Base-by-base conservation (phyloP, 176 grass and related monocot genomes). In the Themeda triandra region DNA sequence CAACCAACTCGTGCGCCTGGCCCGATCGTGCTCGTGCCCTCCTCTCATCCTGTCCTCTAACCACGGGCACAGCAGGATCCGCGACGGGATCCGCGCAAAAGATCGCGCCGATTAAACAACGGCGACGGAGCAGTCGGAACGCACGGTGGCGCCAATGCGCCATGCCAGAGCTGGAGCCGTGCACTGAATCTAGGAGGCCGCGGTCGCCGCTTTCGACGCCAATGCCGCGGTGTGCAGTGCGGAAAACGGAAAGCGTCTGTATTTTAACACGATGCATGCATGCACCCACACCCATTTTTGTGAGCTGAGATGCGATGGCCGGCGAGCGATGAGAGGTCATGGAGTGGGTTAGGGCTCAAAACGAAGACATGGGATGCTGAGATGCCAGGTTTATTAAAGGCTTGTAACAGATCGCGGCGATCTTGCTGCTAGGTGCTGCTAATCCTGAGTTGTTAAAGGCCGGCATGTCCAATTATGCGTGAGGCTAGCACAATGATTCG, bases 111-210 rank as follows among this genome's bases (percentile, higher is more conserved):
- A 29, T 5, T 65, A 51, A 75, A 72, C 66, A 37, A 21, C 13
- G 13, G 27, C 63, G n/a, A 13, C 10, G 58, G 9, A 35, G n/a
- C 3, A 25, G 0, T 21, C 1, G 11, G 25, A 12, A 63, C 5
- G 58, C 58, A 62, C 59, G 11, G 59, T 6, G 59, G 27, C 19
- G 21, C 19, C 23, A 79, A 2, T 24, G 27, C 19, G 21, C 19
- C 23, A 79, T 36, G n/a, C 8, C 45, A 15, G 46, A 84, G 33
- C 17, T 17, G 87, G 56, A 11, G 65, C 59, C 14, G 53, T 65
- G 76, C 82, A 60, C 2, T 84, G 87, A 75, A 89, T 53, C 87
- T 80, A 56, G 46, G 64, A 59, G 59, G 58, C 27, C 76, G 75
- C 5, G 58, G 42, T 51, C 31, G 70, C 41, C 44, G 24, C 85